These are phyloP conservation scores for Maudiozyma turicensis DNA, from an alignment of 805 yeast species.

Conservation along the genomic window DNA sequence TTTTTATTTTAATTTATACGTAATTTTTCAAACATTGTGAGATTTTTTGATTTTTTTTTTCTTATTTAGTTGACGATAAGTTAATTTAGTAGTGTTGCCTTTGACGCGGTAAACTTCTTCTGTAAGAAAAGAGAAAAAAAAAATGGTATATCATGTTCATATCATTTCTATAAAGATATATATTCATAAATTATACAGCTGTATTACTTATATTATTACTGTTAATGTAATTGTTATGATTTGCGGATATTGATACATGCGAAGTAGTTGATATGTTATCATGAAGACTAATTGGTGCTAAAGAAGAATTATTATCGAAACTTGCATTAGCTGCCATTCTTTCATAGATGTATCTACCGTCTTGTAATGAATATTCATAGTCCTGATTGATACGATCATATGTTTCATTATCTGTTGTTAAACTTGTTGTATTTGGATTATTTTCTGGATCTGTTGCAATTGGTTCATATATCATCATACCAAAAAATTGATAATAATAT, in stretches of 20 bases:
- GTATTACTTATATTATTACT: background rate
- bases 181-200: background rate
- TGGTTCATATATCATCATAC: slow-evolving; percentile 25
- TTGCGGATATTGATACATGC: background rate
- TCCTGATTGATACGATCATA: slow-evolving; percentile 34
- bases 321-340: slow-evolving; percentile 21
- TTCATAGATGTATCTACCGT: slow-evolving; percentile 26
- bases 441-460: slow-evolving; percentile 3
- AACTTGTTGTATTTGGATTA: background rate
- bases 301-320: slow-evolving; percentile 3
- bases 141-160: too few species aligned
- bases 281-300: background rate
- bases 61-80: too few species aligned
- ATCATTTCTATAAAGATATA: too few species aligned
- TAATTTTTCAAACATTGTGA: too few species aligned
- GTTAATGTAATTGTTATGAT: too few species aligned
- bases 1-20: too few species aligned
- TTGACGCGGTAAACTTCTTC: too few species aligned
- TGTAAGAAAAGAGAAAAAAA: too few species aligned
- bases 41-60: too few species aligned
- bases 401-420: slow-evolving; percentile 4
- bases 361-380: slow-evolving; percentile 27
- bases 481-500: slow-evolving; percentile 27
- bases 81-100: too few species aligned
- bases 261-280: background rate